These are phyloP conservation scores for Wallacemonas collosoma DNA, from an alignment of 208 protist species.

Conservation along the genomic window DNA sequence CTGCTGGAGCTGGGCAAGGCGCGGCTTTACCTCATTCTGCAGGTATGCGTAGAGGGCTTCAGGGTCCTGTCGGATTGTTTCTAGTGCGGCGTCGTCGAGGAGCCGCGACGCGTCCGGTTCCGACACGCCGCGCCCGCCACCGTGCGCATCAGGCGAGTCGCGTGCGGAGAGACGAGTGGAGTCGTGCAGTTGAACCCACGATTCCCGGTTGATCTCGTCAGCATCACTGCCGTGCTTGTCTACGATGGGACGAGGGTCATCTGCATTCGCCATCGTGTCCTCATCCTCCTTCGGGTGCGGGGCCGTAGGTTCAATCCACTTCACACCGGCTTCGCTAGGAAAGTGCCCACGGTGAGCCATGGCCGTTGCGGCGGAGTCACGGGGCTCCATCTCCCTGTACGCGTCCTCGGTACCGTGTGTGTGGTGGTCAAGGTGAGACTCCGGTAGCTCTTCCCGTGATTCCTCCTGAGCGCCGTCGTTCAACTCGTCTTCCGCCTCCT, in stretches of 20 bases:
- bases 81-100: neutral
- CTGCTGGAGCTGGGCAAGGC: constrained; percentile 25
- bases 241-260: neutral
- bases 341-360: neutral
- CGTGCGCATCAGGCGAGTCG: neutral
- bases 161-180: neutral
- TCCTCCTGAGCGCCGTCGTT: neutral
- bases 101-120: neutral
- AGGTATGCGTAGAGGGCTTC: constrained; percentile 34
- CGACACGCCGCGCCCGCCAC: neutral
- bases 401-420: neutral
- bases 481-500: neutral
- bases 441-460: neutral
- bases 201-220: neutral
- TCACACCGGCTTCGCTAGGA: neutral
- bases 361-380: neutral
- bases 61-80: constrained; percentile 24
- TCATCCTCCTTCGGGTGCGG: neutral
- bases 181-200: constrained; percentile 4
- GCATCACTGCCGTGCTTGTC: neutral
- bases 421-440: neutral
- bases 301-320: neutral
- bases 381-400: constrained; percentile 11
- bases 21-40: constrained; percentile 32
- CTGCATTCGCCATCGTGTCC: neutral